Evolutionary conservation across 495 filamentous ascomycete genomes (phyloP), one percentile per base, ranked within the genome.

Genomic region (Hyaloscypha finlandica): DNA sequence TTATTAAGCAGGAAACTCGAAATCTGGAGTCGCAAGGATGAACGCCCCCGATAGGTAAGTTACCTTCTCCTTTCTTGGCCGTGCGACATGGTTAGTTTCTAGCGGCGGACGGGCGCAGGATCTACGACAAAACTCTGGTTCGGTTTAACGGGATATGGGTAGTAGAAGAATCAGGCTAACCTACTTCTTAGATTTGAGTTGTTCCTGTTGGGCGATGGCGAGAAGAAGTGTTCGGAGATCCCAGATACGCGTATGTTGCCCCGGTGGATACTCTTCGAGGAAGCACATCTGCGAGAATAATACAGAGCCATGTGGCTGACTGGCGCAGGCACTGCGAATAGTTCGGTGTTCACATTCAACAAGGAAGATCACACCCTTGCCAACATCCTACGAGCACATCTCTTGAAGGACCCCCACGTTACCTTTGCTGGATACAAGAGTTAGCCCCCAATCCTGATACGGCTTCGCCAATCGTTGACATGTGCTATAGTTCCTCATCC

Each of bases 351-450:
- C 81, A 90, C 89, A 61, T 90, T 99, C 79, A 89, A 92, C 76
- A 97, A 97, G 78, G 96, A 99, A 75, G 96, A 99, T 75, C 95
- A 98, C 78, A 98, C 96, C 1, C 84, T 99, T 54, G 95, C 88
- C 65, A 97, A 98, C 75, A 83, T 98, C 66, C 85, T 99, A 52
- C 86, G 88, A 64, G 85, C 88, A 61, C 90, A 92, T 67, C 90
- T 98, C 55, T 84, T 92, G 72, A 88, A 91, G 74, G 89, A 89
- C 60, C 80, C 84, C 12, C 86, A 96, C 74, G 92, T 98, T 64
- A 77, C 86, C 67, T 95, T 97, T 79, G 88, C 92, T 55, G 95
- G 86, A 4, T 98, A 98, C 84, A 93, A 93, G 78, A 80, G 90
- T 91, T 81, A 64, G 82, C 58, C 19, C 12, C 58, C 6, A 11